These are phyloP conservation scores for Sedum album DNA, from an alignment of 164 flowering plant species.

Conservation along the genomic window DNA sequence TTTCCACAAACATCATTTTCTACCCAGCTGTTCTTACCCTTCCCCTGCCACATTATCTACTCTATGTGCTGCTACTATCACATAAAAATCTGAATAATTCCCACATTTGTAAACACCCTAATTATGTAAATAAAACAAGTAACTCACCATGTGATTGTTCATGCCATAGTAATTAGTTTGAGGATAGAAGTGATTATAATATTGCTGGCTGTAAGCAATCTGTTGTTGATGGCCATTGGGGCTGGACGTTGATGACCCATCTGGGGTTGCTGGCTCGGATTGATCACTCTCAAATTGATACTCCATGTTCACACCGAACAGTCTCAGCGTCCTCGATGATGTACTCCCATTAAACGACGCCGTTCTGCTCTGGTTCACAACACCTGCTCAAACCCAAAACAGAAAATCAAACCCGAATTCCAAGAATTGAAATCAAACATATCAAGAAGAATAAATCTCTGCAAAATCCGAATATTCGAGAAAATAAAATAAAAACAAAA, in stretches of 20 bases:
- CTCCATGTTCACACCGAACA: slow-evolving; percentile 89
- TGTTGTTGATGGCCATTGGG: neutral
- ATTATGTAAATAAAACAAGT: neutral
- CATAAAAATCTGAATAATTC: too few species aligned
- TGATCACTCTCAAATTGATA: slow-evolving; percentile 34
- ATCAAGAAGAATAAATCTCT: neutral
- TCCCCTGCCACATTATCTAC: neutral
- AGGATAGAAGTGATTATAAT: neutral
- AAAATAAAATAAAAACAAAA: neutral
- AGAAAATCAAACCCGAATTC: neutral
- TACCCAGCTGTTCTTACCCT: neutral
- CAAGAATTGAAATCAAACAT: neutral
- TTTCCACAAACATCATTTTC: slow-evolving; percentile 2
- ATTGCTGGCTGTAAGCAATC: neutral
- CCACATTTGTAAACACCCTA: neutral
- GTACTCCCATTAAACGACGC: slow-evolving; percentile 2
- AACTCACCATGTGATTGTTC: neutral
- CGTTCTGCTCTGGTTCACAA: neutral
- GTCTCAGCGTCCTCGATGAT: slow-evolving; percentile 29
- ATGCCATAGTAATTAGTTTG: neutral
- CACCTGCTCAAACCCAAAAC: neutral
- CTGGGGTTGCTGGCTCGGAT: slow-evolving; percentile 14
- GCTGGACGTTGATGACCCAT: neutral
- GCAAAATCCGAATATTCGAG: neutral
- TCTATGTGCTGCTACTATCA: neutral